These are phyloP conservation scores for Epipyxis sp. DNA, from an alignment of 108 stramenopile species.

Conservation along the genomic window DNA sequence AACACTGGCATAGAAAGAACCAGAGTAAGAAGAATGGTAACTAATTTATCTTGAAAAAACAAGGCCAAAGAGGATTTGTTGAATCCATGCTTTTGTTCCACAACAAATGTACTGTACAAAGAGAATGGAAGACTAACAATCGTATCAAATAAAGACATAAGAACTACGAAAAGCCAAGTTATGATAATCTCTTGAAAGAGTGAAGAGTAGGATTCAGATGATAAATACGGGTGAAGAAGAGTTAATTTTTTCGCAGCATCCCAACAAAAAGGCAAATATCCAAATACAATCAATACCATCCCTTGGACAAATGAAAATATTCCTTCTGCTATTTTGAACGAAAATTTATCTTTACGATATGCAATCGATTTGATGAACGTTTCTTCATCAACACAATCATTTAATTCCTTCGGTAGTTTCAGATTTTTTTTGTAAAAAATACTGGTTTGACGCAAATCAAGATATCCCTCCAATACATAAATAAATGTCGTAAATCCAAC, in stretches of 20 bases:
- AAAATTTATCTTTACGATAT: constrained; percentile 82
- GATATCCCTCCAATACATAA: constrained; percentile 44
- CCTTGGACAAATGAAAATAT: not conserved
- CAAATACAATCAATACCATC: not conserved
- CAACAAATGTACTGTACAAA: constrained; percentile 76
- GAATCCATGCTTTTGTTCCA: constrained; percentile 94
- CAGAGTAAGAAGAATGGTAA: constrained; percentile 69
- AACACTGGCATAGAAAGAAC: constrained; percentile 81
- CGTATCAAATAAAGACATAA: constrained; percentile 67
- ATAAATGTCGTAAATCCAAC: constrained; percentile 41
- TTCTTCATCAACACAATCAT: constrained; percentile 38
- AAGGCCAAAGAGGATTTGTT: constrained; percentile 85
- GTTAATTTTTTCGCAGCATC: not conserved
- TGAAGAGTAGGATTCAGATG: not conserved
- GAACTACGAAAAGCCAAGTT: constrained; percentile 62
- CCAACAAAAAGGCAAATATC: not conserved
- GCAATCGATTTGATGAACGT: constrained; percentile 74
- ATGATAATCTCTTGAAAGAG: constrained; percentile 47
- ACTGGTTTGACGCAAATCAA: constrained; percentile 46
- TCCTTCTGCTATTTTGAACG: constrained; percentile 48
- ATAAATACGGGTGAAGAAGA: too few species aligned
- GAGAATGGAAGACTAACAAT: constrained; percentile 74
- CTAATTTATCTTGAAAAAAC: constrained; percentile 86
- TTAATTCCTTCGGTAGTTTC: constrained; percentile 31
- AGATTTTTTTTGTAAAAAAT: constrained; percentile 17